These are phyloP conservation scores for Kodamaea kakaduensis DNA, from an alignment of 805 yeast species.

Conservation along the genomic window DNA sequence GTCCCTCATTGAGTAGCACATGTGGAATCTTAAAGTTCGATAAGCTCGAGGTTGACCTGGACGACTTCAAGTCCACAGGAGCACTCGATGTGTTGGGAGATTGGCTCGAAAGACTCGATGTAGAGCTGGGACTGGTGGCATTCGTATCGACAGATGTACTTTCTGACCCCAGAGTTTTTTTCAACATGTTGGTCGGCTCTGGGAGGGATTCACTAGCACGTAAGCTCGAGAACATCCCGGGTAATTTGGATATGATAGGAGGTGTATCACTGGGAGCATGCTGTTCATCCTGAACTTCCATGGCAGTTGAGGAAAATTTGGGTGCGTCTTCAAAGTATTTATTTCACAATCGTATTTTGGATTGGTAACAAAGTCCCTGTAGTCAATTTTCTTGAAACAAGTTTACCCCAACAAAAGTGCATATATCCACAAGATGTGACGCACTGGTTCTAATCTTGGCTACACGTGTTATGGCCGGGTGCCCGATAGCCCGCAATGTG, in stretches of 20 bases:
- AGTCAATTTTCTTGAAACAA: no score
- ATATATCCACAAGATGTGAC: no score
- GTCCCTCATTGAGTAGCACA: conserved; percentile 35
- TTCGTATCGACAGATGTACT: neutral
- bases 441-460: no score
- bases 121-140: neutral
- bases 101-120: neutral
- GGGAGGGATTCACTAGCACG: conserved; percentile 18
- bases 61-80: neutral
- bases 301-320: neutral
- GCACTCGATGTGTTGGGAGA: neutral
- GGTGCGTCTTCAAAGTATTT: no score
- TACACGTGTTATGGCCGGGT: no score
- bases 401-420: no score
- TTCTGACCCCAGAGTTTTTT: conserved; percentile 2
- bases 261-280: conserved; percentile 8
- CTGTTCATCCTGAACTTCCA: conserved; percentile 1
- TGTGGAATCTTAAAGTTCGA: conserved; percentile 7
- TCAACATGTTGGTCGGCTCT: conserved; percentile 5
- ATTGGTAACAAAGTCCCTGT: no score
- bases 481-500: no score
- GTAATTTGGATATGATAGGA: conserved; percentile 23
- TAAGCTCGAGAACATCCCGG: conserved; percentile 19
- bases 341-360: no score
- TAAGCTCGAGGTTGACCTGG: neutral